Percentiles rank a stretch among this genome's conserved stretches.
Conservation (phyloP, 495 filamentous ascomycete species). For the Xylaria acuta region DNA sequence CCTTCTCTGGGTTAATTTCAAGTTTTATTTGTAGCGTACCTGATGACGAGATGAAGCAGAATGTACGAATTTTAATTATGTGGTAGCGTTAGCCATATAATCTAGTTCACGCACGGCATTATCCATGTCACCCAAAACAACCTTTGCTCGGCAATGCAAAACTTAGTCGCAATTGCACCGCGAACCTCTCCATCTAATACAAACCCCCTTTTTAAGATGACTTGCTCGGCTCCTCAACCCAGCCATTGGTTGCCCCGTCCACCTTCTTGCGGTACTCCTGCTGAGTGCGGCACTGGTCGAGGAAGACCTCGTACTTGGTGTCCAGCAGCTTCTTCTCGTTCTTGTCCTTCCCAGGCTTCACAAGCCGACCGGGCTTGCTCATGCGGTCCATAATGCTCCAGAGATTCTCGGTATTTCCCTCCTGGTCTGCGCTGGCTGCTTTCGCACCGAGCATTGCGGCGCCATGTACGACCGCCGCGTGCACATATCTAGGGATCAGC, state of each 20-base stretch:
- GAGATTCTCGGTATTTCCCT: constrained; percentile 82
- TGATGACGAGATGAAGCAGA: not conserved
- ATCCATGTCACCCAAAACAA: not conserved
- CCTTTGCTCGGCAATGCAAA: not conserved
- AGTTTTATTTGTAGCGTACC: not conserved
- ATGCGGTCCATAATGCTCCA: constrained; percentile 98
- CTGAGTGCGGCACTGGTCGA: constrained; percentile 79
- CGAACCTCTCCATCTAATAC: not conserved
- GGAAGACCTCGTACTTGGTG: constrained; percentile 85
- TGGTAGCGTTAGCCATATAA: not conserved
- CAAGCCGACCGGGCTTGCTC: constrained; percentile 88
- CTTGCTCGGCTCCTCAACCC: constrained; percentile 40
- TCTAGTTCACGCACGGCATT: not conserved
- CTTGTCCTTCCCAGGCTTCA: constrained; percentile 70
- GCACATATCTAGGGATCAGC: constrained; percentile 86
- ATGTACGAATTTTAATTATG: constrained; percentile 10
- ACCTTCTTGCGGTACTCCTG: constrained; percentile 72
- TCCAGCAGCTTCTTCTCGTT: constrained; percentile 79
- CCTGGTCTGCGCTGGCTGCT: constrained; percentile 76
- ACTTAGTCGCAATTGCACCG: not conserved
- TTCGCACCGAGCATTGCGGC: constrained; percentile 97
- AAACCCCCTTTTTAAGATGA: constrained; percentile 19
- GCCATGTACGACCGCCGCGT: constrained; percentile 95
- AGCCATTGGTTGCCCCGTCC: constrained; percentile 65
- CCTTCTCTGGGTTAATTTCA: not conserved